A percentile compares a stretch with the other conserved stretches of the same genome.
These are phyloP conservation scores for Globisporangium cystogenes DNA, from an alignment of 352 stramenopile genomes.

Conservation along the genomic window DNA sequence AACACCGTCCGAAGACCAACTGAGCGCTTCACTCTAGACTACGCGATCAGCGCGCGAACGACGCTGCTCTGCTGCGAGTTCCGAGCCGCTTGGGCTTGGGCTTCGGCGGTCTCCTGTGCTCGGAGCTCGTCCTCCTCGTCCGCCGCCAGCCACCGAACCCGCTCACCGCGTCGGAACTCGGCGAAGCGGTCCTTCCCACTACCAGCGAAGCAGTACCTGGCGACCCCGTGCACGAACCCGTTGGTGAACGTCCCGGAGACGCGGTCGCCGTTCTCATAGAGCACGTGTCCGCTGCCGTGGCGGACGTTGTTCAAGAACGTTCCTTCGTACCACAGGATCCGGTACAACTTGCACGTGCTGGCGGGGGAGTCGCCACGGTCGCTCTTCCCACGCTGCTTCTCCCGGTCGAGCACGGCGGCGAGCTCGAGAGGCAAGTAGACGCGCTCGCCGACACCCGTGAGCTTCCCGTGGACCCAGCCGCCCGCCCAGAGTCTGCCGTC, in stretches of 20 bases:
- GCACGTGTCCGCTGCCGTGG: slow-evolving; percentile 36
- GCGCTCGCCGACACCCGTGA: slow-evolving; percentile 39
- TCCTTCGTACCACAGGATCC: slow-evolving; percentile 48
- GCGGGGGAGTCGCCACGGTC: not conserved
- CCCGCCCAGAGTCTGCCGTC: slow-evolving; percentile 55
- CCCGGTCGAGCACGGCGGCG: slow-evolving; percentile 31
- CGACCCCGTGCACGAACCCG: slow-evolving; percentile 42
- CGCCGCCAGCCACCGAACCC: slow-evolving; percentile 38
- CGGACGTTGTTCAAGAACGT: slow-evolving; percentile 38
- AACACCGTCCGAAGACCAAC: not conserved
- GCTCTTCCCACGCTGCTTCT: slow-evolving; percentile 12
- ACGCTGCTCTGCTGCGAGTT: slow-evolving; percentile 2
- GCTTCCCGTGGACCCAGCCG: slow-evolving; percentile 39
- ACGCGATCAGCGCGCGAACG: slow-evolving; percentile 11
- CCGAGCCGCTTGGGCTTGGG: slow-evolving; percentile 9
- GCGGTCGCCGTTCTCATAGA: slow-evolving; percentile 56
- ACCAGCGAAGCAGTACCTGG: slow-evolving; percentile 29
- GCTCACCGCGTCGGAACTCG: slow-evolving; percentile 29
- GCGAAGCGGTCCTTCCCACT: slow-evolving; percentile 27
- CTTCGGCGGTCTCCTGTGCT: slow-evolving; percentile 2
- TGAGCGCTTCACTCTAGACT: not conserved
- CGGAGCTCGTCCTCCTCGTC: slow-evolving; percentile 33
- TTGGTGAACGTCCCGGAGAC: slow-evolving; percentile 36
- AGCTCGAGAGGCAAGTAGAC: slow-evolving; percentile 49
- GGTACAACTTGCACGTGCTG: slow-evolving; percentile 27